phyloP scores from a whole-genome alignment of 306 rosid genomes.

The Alnus rubra region DNA sequence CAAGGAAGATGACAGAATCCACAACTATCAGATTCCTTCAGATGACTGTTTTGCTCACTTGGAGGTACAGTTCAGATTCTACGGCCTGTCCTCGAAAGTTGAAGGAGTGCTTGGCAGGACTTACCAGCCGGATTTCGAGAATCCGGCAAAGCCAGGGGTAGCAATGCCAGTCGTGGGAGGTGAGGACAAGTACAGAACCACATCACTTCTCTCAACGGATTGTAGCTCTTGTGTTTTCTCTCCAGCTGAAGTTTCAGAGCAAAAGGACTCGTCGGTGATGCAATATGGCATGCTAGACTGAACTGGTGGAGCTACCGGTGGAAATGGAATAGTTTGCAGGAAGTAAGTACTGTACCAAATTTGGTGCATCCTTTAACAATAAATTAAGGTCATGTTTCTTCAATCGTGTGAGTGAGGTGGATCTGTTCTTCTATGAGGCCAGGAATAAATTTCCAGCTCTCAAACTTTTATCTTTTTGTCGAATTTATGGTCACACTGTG shows the following conservation, averaged over 20 bases:
- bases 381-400: too few species aligned
- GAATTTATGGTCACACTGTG: too few species aligned
- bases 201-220: conserved; percentile 35
- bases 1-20: conserved; percentile 47
- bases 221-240: conserved; percentile 43
- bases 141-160: conserved; percentile 47
- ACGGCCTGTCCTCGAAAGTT: conserved; percentile 33
- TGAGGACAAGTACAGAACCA: conserved; percentile 43
- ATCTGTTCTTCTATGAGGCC: too few species aligned
- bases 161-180: conserved; percentile 54
- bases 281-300: conserved; percentile 42
- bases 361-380: not conserved
- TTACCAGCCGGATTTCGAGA: conserved; percentile 38
- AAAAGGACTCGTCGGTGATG: not conserved
- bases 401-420: too few species aligned
- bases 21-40: conserved; percentile 38
- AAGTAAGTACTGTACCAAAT: conserved; percentile 18
- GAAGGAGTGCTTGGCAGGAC: conserved; percentile 55
- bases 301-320: conserved; percentile 34
- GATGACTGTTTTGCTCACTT: conserved; percentile 52
- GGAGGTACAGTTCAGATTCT: conserved; percentile 49
- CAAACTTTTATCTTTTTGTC: too few species aligned
- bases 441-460: too few species aligned
- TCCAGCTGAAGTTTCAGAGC: not conserved
- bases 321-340: conserved; percentile 48